These are phyloP conservation scores for Ceratobasidium sp. DNA, from an alignment of 1,284 basidiomycete species.

Conservation along the genomic window DNA sequence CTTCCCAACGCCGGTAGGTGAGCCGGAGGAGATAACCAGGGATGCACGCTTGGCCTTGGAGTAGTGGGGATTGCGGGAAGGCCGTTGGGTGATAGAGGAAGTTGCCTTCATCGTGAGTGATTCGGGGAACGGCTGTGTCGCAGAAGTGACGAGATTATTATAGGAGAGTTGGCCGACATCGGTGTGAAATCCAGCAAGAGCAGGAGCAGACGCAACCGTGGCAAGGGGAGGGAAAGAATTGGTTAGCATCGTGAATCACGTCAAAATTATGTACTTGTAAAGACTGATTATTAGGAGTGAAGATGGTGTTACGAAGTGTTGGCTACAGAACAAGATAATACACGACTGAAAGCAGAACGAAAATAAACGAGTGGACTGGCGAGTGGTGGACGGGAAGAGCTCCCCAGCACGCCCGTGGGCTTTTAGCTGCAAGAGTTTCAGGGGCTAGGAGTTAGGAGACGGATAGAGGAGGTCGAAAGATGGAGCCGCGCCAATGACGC, in stretches of 20 bases:
- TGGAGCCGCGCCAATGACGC: neutral
- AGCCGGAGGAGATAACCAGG: constrained; percentile 15
- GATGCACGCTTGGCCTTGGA: constrained; percentile 40
- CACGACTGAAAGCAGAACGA: no score
- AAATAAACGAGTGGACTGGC: constrained; percentile 25
- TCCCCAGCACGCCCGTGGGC: neutral
- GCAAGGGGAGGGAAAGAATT: constrained; percentile 21
- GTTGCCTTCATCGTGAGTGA: constrained; percentile 32
- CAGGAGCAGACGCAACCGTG: constrained; percentile 18
- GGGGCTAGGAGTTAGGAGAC: constrained; percentile 8
- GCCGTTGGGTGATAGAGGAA: constrained; percentile 16
- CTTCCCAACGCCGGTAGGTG: constrained; percentile 39
- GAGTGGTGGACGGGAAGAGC: constrained; percentile 10
- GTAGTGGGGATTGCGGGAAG: constrained; percentile 33
- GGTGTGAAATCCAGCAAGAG: constrained; percentile 5
- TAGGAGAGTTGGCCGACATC: neutral
- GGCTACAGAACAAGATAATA: constrained; percentile 21
- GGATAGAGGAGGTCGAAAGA: neutral
- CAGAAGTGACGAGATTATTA: constrained; percentile 16
- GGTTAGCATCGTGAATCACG: constrained; percentile 36
- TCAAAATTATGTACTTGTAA: constrained; percentile 38
- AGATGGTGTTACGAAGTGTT: constrained; percentile 23
- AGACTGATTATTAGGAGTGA: constrained; percentile 37
- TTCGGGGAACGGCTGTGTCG: constrained; percentile 30
- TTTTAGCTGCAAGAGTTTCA: neutral